Evolutionary conservation across 1,139 yeast species (phyloP), one percentile per base, ranked within the genome.

Genomic region (Petasospora fabianii): DNA sequence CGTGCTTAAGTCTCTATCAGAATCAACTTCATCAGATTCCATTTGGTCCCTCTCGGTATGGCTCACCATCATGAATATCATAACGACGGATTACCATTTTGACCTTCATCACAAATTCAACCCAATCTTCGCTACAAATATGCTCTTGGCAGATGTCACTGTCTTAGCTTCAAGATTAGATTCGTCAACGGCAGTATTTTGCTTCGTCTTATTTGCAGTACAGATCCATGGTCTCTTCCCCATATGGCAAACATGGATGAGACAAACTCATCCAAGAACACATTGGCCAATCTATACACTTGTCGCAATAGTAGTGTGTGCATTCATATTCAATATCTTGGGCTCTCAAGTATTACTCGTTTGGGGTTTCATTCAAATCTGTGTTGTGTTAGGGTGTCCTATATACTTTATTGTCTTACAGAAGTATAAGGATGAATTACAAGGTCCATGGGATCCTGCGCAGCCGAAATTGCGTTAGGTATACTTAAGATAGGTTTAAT

Each of bases 381-480:
- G 68, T 38, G 73, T 83, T 3, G 59, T 71, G 8, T 60, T 81
- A n/a, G 64, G 76, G 3, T 71, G 85, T 32, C 96, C 96, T 2
- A 71, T 73, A 31, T 82, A 86, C 64, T 80, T 85, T 50, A 61
- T 85, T 39, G 72, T 73, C 30, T 63, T 87, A 29, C 96, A 87
- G 55, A 75, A 78, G 60, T 86, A 86, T 57, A 87, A 87, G 60
- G 85, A 86, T 58, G 96, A 86, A 58, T 67, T 87, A 41, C 90
- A 84, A 60, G 96, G 96, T 0, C 96, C 96, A 0, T 87, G 96
- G 96, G 96, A 87, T 59, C 80, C 84, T 1, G 96, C 95, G 11
- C 77, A 74, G 53, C 96, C 96, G 1, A 60, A 66, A n/a, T n/a
- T n/a, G n/a, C n/a, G n/a, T n/a, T n/a, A n/a, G n/a, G n/a, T n/a